Evolutionary conservation across 306 rosid species (phyloP), one percentile per base, ranked within the genome.

Genomic region (Rosa persica): DNA sequence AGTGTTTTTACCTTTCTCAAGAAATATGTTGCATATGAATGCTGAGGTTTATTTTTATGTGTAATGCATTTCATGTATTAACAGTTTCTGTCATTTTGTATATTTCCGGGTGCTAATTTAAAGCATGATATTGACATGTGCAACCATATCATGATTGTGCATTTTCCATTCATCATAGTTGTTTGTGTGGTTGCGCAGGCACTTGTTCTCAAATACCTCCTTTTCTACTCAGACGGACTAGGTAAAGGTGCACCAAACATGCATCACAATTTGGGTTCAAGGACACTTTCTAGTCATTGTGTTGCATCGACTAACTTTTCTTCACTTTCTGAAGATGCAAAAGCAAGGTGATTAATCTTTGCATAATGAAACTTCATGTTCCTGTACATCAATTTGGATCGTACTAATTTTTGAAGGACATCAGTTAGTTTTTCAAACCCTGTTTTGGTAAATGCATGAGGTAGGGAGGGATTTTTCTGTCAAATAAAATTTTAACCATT

Each of bases 191-290:
- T 81, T 81, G 54, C 80, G 75, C 98, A 95, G 98, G 98, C 98
- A 67, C 91, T 87, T 84, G 98, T 91, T 85, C 89, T 95, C 82
- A 95, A 92, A 87, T 85, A 92, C 87, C 85, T 95, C 67, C 79
- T 95, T 81, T 95, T 91, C 93, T 85, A 86, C 79, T 85, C 76
- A 15, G 81, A 87, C 23, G 96, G 89, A 85, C 82, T 85, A 75
- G 89, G 82, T 43, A 83, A 81, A 81, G 87, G 83, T 70, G 84
- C 68, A 60, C 74, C 90, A 69, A 77, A 34, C 75, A 70, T 78
- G 84, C 81, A 90, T 76, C 90, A 85, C 55, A 72, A 74, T 76
- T 83, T 74, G 70, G 90, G 88, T 84, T 72, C 77, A 72, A 85
- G 88, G 76, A 85, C 80, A 34, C 78, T 76, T 68, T 82, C 83